These are phyloP conservation scores for Blastobotrys capitulatus DNA, from an alignment of 1,139 yeast species.

Conservation along the genomic window DNA sequence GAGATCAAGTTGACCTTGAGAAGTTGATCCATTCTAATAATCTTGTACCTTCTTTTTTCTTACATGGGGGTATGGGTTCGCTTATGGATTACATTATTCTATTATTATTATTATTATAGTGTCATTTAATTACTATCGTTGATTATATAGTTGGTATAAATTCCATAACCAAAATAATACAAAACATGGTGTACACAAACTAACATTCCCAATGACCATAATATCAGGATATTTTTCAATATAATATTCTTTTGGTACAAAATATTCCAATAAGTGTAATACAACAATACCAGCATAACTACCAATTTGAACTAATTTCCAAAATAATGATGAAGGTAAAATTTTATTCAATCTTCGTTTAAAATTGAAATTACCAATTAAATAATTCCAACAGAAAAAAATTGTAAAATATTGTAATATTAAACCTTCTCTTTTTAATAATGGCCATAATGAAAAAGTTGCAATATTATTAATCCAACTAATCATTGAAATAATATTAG, in stretches of 20 bases:
- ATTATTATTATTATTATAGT: background rate
- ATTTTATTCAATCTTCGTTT: constrained; percentile 9
- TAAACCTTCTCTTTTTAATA: constrained; percentile 70
- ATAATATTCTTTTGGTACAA: constrained; percentile 20
- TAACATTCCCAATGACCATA: constrained; percentile 73
- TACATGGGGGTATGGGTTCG: constrained; percentile 12
- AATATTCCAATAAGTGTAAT: constrained; percentile 52
- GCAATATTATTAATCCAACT: constrained; percentile 87
- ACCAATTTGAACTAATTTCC: constrained; percentile 51
- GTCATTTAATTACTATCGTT: background rate
- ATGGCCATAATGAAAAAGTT: constrained; percentile 81
- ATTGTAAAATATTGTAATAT: constrained; percentile 63
- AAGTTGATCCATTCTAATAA: constrained; percentile 10
- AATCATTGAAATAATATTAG: constrained; percentile 58
- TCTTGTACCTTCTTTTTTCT: constrained; percentile 8
- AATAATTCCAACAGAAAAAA: constrained; percentile 71
- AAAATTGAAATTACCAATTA: constrained; percentile 40
- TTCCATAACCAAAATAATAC: constrained; percentile 74
- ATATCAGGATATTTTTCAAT: constrained; percentile 63
- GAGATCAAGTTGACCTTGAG: constrained; percentile 20
- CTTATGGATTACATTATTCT: constrained; percentile 14
- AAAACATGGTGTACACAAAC: constrained; percentile 73
- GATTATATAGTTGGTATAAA: constrained; percentile 12
- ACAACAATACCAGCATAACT: constrained; percentile 54
- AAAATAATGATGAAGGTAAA: constrained; percentile 46